Conservation (phyloP, 176 grass and related monocot species). For the Aegilops umbellulata region DNA sequence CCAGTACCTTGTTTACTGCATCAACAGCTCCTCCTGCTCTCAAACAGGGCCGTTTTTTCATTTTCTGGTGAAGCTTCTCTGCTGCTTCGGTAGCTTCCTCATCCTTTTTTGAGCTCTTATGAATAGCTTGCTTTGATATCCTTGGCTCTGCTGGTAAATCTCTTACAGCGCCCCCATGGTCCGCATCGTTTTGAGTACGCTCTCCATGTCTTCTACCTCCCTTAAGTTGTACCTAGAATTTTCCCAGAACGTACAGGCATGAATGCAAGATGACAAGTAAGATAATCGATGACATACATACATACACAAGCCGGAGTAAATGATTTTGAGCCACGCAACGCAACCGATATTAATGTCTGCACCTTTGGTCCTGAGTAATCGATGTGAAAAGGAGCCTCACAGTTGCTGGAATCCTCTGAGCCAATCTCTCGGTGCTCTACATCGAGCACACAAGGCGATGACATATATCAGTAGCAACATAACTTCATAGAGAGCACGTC, state of each 20-base stretch:
- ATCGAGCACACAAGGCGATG: background rate
- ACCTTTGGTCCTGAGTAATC: constrained; percentile 47
- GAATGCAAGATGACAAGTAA: background rate
- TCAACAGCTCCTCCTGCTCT: background rate
- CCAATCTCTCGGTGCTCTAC: constrained; percentile 35
- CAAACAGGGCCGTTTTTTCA: constrained; percentile 31
- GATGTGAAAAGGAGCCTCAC: constrained; percentile 10
- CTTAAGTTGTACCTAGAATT: constrained; percentile 36
- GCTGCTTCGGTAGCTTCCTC: constrained; percentile 44
- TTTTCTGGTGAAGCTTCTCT: constrained; percentile 27
- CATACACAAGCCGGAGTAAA: background rate
- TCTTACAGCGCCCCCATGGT: constrained; percentile 7
- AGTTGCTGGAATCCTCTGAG: constrained; percentile 23
- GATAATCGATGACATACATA: background rate
- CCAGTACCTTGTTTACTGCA: constrained; percentile 22
- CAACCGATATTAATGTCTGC: background rate
- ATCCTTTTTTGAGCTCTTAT: constrained; percentile 42
- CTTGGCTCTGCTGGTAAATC: constrained; percentile 25
- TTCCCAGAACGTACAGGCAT: background rate
- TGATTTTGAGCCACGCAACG: background rate
- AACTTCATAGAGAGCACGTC: background rate
- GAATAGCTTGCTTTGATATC: constrained; percentile 42
- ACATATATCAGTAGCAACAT: background rate
- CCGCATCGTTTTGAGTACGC: background rate
- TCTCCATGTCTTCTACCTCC: background rate